These are phyloP conservation scores for Fusarium fracticaudum DNA, from an alignment of 2,329 filamentous ascomycete genomes.

Conservation along the genomic window DNA sequence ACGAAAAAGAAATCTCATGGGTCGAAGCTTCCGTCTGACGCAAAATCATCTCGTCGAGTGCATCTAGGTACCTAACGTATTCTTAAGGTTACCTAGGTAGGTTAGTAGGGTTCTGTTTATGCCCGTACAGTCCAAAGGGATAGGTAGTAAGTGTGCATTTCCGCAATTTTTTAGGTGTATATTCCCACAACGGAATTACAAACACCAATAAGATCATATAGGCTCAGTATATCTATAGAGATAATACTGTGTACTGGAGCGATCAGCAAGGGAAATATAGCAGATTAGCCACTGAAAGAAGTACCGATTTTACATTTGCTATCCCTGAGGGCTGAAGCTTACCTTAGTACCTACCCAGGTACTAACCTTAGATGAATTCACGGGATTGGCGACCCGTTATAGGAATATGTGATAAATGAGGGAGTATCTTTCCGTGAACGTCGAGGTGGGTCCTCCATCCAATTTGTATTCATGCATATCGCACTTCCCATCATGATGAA, in stretches of 20 bases:
- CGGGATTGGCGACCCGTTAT: conserved; percentile 3
- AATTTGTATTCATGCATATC: conserved; percentile 3
- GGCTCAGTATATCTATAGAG: too few species aligned
- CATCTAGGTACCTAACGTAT: neutral
- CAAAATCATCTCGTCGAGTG: neutral
- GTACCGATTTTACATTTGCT: too few species aligned
- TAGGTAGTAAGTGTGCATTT: too few species aligned
- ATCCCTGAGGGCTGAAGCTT: too few species aligned
- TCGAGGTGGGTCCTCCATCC: neutral
- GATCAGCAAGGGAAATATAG: too few species aligned
- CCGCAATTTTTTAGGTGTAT: too few species aligned
- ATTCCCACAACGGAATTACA: too few species aligned
- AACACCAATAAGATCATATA: too few species aligned
- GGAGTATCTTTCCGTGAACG: neutral
- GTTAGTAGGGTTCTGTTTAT: too few species aligned
- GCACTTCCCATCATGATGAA: neutral
- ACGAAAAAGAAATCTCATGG: neutral
- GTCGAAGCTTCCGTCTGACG: neutral
- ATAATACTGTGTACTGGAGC: too few species aligned
- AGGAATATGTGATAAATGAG: conserved; percentile 11
- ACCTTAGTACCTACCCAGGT: neutral
- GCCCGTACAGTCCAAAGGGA: too few species aligned
- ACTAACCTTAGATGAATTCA: neutral
- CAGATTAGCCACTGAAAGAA: too few species aligned
- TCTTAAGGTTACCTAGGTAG: neutral